phyloP scores from a whole-genome alignment of 2,329 filamentous ascomycete species.

The Thermochaetoides dissita region DNA sequence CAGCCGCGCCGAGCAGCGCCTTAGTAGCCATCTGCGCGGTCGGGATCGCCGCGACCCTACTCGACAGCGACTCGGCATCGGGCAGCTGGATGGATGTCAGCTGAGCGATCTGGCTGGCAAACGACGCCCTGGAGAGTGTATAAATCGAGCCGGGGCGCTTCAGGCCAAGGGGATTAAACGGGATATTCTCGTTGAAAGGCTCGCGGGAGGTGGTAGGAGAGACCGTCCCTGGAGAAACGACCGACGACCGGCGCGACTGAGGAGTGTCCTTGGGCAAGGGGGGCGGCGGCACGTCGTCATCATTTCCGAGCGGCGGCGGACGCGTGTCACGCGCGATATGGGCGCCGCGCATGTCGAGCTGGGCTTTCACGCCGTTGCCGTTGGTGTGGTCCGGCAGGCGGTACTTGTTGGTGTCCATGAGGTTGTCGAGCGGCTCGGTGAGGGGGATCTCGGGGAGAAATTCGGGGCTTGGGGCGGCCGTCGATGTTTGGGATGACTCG shows the following conservation, averaged over 20 bases:
- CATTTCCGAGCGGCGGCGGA: slow-evolving; percentile 23
- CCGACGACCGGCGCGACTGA: slow-evolving; percentile 14
- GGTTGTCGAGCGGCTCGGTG: slow-evolving; percentile 31
- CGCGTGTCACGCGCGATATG: slow-evolving; percentile 39
- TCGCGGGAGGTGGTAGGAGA: slow-evolving; percentile 16
- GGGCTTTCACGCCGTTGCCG: slow-evolving; percentile 52
- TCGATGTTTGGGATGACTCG: slow-evolving; percentile 4
- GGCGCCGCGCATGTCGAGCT: slow-evolving; percentile 41
- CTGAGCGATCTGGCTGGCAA: slow-evolving; percentile 84
- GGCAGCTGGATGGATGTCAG: slow-evolving; percentile 82
- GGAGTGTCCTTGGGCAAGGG: slow-evolving; percentile 40
- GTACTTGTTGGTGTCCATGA: slow-evolving; percentile 61
- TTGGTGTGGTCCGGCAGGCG: slow-evolving; percentile 56
- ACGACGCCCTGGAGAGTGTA: slow-evolving; percentile 80
- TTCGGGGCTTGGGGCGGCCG: slow-evolving; percentile 17
- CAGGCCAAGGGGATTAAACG: slow-evolving; percentile 51
- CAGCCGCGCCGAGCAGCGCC: slow-evolving; percentile 72
- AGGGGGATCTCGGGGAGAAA: slow-evolving; percentile 39
- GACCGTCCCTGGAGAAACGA: slow-evolving; percentile 11
- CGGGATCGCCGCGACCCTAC: slow-evolving; percentile 70
- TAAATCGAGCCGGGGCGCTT: slow-evolving; percentile 76
- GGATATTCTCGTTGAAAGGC: slow-evolving; percentile 36
- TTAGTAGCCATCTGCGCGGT: slow-evolving; percentile 73
- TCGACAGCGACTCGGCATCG: slow-evolving; percentile 68
- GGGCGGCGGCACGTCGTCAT: slow-evolving; percentile 25